phyloP scores from a whole-genome alignment of 176 grass and related monocot genomes.

The Rhynchospora pubera region DNA sequence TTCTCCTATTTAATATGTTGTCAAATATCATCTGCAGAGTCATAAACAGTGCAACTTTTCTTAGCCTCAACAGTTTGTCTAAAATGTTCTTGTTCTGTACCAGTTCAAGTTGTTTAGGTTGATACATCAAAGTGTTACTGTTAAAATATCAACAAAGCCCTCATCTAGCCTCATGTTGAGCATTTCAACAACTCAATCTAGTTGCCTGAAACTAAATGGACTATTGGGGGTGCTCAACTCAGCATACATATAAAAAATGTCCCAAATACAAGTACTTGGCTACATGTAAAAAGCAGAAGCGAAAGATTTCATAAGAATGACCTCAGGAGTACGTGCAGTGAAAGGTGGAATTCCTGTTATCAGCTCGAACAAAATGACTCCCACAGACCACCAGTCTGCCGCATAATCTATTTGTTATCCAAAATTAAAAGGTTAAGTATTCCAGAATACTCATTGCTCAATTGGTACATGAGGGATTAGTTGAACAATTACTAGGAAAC shows the following conservation, averaged over 20 bases:
- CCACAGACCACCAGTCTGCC: slow-evolving; percentile 45
- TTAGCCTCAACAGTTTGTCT: background rate
- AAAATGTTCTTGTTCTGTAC: background rate
- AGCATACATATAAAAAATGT: background rate
- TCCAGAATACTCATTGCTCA: background rate
- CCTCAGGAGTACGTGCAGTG: slow-evolving; percentile 33
- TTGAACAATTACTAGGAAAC: background rate
- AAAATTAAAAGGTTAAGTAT: background rate
- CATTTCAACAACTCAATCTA: slow-evolving; percentile 1
- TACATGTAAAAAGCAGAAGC: background rate
- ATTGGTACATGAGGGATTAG: background rate
- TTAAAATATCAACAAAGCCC: background rate
- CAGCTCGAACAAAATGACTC: slow-evolving; percentile 36
- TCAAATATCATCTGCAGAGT: slow-evolving; percentile 43
- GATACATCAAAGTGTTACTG: background rate
- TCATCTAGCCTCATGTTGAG: background rate
- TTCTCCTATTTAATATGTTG: slow-evolving; percentile 38
- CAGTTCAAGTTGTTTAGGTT: background rate
- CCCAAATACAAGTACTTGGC: background rate
- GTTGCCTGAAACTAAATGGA: background rate
- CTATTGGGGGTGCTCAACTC: background rate
- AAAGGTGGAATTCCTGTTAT: slow-evolving; percentile 39
- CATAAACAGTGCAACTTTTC: background rate
- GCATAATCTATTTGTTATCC: slow-evolving; percentile 24
- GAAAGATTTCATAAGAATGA: background rate